A percentile compares a stretch with the other conserved stretches of the same genome.
Evolutionary conservation across 2,329 filamentous ascomycete species (phyloP).

Genomic region (Colletotrichum costaricense): DNA sequence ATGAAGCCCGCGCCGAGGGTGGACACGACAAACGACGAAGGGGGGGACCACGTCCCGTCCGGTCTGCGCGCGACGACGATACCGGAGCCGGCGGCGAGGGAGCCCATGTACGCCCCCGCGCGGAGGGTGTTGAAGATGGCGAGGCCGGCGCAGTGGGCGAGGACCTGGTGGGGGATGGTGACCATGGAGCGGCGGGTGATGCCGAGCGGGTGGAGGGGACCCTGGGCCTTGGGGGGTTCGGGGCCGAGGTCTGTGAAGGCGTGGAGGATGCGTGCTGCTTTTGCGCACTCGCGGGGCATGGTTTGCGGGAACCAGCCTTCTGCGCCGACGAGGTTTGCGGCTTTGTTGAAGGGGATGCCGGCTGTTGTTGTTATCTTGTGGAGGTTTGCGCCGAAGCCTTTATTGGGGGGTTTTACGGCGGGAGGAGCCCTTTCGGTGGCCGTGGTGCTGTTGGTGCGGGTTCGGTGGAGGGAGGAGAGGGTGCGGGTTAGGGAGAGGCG

Average conservation of each 20-base stretch:
- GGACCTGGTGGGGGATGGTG: slow-evolving; percentile 57
- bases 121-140: slow-evolving; percentile 74
- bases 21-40: slow-evolving; percentile 77
- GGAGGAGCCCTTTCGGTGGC: neutral
- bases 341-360: slow-evolving; percentile 73
- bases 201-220: slow-evolving; percentile 46
- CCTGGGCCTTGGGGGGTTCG: slow-evolving; percentile 37
- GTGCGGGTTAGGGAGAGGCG: slow-evolving; percentile 17
- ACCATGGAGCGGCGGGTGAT: slow-evolving; percentile 47
- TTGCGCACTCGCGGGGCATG: slow-evolving; percentile 80
- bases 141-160: slow-evolving; percentile 67
- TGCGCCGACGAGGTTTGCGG: slow-evolving; percentile 75
- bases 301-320: slow-evolving; percentile 83
- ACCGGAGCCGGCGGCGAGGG: slow-evolving; percentile 69
- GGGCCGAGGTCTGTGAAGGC: slow-evolving; percentile 70
- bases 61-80: slow-evolving; percentile 66
- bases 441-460: neutral
- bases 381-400: slow-evolving; percentile 64
- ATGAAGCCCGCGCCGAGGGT: slow-evolving; percentile 78
- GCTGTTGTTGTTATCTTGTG: slow-evolving; percentile 75
- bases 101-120: slow-evolving; percentile 65
- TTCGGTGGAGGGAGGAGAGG: slow-evolving; percentile 8
- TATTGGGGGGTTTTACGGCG: slow-evolving; percentile 7
- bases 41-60: slow-evolving; percentile 76
- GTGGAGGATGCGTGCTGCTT: slow-evolving; percentile 78